A percentile compares a stretch with the other conserved stretches of the same genome.
phyloP scores from a whole-genome alignment of 202 grass and related monocot genomes.

The Schoenoplectus triqueter region DNA sequence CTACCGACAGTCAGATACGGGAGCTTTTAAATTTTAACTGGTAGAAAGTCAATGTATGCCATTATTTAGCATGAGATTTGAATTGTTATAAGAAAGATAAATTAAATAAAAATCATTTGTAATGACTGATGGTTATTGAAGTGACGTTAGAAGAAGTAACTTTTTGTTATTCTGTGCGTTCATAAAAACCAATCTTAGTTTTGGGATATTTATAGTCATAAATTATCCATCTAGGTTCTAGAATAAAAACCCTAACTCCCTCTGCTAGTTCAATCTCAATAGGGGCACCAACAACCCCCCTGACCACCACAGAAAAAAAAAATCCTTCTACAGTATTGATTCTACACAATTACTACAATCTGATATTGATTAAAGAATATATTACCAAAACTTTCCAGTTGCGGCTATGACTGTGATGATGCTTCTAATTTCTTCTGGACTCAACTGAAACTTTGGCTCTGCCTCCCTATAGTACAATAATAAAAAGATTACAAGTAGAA shows the following conservation, averaged over 20 bases:
- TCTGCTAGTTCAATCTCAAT: neutral
- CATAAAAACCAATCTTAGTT: neutral
- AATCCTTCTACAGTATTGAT: constrained; percentile 1
- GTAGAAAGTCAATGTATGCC: neutral
- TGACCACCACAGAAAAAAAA: neutral
- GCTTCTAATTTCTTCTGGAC: constrained; percentile 70
- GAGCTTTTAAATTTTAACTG: neutral
- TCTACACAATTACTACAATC: constrained; percentile 1
- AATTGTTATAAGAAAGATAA: neutral
- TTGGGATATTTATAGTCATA: neutral
- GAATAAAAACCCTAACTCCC: neutral
- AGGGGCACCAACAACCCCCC: neutral
- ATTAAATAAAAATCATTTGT: neutral
- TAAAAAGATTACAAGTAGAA: constrained; percentile 39
- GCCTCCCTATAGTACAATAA: constrained; percentile 56
- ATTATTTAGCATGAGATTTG: constrained; percentile 14
- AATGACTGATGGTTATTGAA: neutral
- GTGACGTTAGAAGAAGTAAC: neutral
- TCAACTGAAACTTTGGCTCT: constrained; percentile 52
- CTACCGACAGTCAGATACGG: constrained; percentile 33
- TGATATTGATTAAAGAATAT: constrained; percentile 25
- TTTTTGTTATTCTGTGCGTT: neutral
- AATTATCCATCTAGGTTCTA: neutral
- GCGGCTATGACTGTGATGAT: constrained; percentile 81
- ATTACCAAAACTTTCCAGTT: constrained; percentile 94